Evolutionary conservation across 257 asterid species (phyloP).

Genomic region (Przewalskia tangutica): DNA sequence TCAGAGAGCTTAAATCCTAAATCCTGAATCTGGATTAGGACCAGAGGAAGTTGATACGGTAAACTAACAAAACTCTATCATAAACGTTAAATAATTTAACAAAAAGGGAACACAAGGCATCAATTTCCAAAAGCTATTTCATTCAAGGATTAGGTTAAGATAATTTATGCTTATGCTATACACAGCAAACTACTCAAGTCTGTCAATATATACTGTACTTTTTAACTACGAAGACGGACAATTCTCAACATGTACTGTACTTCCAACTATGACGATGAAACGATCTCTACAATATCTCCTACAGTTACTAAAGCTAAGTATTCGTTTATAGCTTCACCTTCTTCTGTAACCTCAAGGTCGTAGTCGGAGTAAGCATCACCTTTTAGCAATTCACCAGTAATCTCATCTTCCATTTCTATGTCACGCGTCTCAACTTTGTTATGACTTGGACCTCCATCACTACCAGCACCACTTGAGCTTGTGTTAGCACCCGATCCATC

Average conservation of each 20-base stretch:
- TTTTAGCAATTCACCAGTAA: constrained; percentile 50
- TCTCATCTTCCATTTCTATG: constrained; percentile 69
- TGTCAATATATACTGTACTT: background rate
- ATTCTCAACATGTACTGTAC: background rate
- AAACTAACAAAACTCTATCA: background rate
- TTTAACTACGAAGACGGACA: background rate
- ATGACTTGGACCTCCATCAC: constrained; percentile 17
- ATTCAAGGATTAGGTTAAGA: background rate
- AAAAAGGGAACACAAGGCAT: background rate
- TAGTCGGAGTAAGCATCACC: constrained; percentile 77
- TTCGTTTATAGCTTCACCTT: constrained; percentile 83
- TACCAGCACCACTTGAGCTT: constrained; percentile 2
- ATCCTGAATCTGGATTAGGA: background rate
- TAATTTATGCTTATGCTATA: background rate
- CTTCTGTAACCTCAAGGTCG: constrained; percentile 63
- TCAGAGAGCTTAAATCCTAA: background rate
- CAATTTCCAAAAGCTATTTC: background rate
- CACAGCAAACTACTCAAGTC: background rate
- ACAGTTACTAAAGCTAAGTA: constrained; percentile 46
- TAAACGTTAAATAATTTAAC: background rate
- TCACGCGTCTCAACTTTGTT: constrained; percentile 31
- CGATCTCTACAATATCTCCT: background rate
- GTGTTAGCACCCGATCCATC: constrained; percentile 1
- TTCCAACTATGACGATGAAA: background rate
- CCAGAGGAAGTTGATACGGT: no score